Evolutionary conservation across 345 rosid genomes (phyloP).

Genomic region (Cardamine resedifolia): DNA sequence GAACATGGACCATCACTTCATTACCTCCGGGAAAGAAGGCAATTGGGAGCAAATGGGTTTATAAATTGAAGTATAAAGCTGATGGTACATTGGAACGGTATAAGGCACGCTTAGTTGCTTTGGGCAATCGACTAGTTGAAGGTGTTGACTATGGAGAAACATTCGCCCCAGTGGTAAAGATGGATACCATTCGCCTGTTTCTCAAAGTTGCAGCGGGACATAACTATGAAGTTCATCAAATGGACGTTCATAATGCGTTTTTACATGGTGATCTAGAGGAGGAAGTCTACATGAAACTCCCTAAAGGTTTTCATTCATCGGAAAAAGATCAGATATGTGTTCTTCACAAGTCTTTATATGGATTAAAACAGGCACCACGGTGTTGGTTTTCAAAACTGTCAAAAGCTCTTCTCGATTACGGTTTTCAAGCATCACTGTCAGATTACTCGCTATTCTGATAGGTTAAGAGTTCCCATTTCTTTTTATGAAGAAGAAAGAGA

Average conservation of each 20-base stretch:
- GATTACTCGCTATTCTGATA: neutral
- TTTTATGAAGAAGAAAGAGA: no score
- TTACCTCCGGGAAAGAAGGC: neutral
- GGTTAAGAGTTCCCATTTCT: no score
- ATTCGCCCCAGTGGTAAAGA: neutral
- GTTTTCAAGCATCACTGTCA: rapidly evolving
- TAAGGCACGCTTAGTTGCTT: neutral
- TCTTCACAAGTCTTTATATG: neutral
- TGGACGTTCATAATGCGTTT: neutral
- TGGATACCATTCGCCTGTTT: neutral
- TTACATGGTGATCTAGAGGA: neutral
- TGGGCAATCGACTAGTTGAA: neutral
- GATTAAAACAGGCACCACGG: neutral
- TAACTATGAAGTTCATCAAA: neutral
- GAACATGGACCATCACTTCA: neutral
- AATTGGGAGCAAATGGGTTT: neutral
- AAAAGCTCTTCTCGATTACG: rapidly evolving
- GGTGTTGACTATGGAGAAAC: neutral
- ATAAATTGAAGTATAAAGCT: no score
- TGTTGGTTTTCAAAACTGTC: neutral
- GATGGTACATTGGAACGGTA: neutral
- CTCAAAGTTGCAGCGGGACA: neutral
- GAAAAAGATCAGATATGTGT: neutral
- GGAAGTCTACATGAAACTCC: neutral
- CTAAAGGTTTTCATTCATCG: neutral